Percentiles rank a stretch among this genome's conserved stretches.
phyloP scores from a whole-genome alignment of 495 filamentous ascomycete genomes.

The Neurospora sp. region DNA sequence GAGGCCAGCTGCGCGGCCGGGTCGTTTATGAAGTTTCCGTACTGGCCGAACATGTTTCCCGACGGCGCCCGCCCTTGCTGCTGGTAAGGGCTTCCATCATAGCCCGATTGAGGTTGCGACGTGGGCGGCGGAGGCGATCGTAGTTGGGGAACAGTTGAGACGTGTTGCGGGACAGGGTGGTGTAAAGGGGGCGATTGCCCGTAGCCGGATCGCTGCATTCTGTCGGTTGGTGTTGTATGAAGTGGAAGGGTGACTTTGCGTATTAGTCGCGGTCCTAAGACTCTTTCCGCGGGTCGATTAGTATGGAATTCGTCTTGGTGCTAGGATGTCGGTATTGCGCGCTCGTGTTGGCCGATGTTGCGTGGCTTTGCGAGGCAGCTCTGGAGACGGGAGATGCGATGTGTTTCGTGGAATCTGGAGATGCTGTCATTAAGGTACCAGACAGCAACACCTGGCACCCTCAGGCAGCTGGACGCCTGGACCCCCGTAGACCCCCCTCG shows the following conservation, averaged over 20 bases:
- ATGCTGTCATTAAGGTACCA: conserved; percentile 17
- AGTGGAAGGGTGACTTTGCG: neutral
- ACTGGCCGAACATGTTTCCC: conserved; percentile 54
- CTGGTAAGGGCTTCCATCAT: conserved; percentile 72
- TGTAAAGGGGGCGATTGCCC: conserved; percentile 91
- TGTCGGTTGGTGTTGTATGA: conserved; percentile 5
- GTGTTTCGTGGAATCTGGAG: conserved; percentile 26
- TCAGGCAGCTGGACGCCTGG: neutral
- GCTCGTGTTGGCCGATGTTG: neutral
- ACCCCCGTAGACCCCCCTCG: neutral
- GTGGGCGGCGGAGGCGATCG: conserved; percentile 85
- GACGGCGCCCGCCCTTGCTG: conserved; percentile 41
- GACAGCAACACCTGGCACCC: neutral
- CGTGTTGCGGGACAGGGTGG: conserved; percentile 96
- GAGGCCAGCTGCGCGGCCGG: conserved; percentile 94
- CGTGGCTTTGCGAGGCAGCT: neutral
- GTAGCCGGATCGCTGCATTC: conserved; percentile 78
- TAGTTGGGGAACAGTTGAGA: conserved; percentile 97
- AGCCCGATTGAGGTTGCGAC: conserved; percentile 58
- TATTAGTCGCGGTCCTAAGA: neutral
- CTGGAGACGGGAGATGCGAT: conserved; percentile 15
- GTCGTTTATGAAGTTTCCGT: conserved; percentile 88
- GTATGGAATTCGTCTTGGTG: neutral
- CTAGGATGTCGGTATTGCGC: neutral
- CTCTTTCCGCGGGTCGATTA: neutral